These are phyloP conservation scores for Akanthomyces uredinophilus DNA, from an alignment of 2,329 filamentous ascomycete species.

Conservation along the genomic window DNA sequence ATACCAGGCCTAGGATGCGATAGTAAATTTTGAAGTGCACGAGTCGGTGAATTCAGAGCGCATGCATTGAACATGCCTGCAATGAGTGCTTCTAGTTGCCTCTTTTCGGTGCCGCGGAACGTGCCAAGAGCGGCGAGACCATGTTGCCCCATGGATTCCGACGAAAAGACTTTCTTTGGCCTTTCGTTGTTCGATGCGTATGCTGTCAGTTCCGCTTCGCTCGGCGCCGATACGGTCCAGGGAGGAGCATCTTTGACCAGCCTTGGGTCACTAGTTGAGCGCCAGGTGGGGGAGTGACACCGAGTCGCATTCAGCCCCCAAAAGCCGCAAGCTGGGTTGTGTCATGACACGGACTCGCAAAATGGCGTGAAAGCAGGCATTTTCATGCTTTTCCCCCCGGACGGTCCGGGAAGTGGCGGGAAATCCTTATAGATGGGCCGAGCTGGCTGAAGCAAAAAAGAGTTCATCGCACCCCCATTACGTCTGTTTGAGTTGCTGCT, in stretches of 20 bases:
- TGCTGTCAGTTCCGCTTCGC: neutral
- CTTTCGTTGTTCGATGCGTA: neutral
- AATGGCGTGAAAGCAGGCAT: neutral
- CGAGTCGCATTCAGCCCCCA: slow-evolving; percentile 9
- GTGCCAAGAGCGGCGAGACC: neutral
- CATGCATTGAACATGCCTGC: neutral
- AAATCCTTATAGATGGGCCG: neutral
- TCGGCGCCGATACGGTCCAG: neutral
- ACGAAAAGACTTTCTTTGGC: neutral
- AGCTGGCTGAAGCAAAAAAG: neutral
- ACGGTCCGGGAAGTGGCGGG: neutral
- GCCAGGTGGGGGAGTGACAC: neutral
- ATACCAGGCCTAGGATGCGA: neutral
- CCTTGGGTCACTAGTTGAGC: neutral
- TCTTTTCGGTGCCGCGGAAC: neutral
- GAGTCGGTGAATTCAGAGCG: neutral
- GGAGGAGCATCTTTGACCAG: neutral
- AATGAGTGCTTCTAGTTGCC: neutral
- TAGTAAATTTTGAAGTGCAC: neutral
- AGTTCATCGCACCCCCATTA: neutral
- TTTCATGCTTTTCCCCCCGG: neutral
- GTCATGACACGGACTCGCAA: neutral
- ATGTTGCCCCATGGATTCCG: neutral
- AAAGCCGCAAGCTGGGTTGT: neutral
- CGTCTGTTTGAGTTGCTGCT: neutral